phyloP scores from a whole-genome alignment of 2,329 filamentous ascomycete genomes.

The Ascochyta pisi region DNA sequence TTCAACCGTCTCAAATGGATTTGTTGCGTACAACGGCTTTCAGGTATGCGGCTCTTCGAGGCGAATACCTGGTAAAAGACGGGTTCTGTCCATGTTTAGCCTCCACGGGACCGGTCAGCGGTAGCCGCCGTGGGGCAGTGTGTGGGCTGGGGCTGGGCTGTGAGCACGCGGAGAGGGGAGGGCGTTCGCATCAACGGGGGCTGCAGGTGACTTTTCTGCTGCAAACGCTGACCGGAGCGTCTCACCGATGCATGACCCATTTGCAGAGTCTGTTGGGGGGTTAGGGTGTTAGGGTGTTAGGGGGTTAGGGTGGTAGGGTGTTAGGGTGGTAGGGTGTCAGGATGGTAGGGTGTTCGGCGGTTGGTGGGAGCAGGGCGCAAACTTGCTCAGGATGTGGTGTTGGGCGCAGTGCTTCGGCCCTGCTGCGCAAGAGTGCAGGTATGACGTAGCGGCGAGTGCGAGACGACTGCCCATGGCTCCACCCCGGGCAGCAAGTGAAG shows the following conservation, averaged over 20 bases:
- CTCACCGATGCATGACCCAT: constrained; percentile 2
- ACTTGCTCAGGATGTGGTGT: constrained; percentile 5
- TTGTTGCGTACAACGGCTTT: too few species aligned
- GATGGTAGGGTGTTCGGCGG: too few species aligned
- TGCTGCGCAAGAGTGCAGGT: constrained; percentile 6
- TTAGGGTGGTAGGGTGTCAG: too few species aligned
- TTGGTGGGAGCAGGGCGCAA: constrained; percentile 1
- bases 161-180: constrained; percentile 7
- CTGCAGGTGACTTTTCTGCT: constrained; percentile 2
- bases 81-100: too few species aligned
- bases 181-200: background rate
- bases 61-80: too few species aligned
- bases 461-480: constrained; percentile 5
- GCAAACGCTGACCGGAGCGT: constrained; percentile 8
- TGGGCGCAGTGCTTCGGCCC: constrained; percentile 15
- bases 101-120: constrained; percentile 13
- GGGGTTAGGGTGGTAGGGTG: too few species aligned
- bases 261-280: background rate
- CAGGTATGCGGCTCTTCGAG: too few species aligned
- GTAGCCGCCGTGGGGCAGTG: constrained; percentile 9
- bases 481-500: constrained; percentile 11
- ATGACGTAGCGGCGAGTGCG: constrained; percentile 14
- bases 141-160: background rate
- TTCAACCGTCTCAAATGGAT: too few species aligned
- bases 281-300: background rate